Percentiles rank a stretch among this genome's conserved stretches.
Conservation (phyloP, 768 basidiomycete genomes). For the Rhodotorula taiwanensis region DNA sequence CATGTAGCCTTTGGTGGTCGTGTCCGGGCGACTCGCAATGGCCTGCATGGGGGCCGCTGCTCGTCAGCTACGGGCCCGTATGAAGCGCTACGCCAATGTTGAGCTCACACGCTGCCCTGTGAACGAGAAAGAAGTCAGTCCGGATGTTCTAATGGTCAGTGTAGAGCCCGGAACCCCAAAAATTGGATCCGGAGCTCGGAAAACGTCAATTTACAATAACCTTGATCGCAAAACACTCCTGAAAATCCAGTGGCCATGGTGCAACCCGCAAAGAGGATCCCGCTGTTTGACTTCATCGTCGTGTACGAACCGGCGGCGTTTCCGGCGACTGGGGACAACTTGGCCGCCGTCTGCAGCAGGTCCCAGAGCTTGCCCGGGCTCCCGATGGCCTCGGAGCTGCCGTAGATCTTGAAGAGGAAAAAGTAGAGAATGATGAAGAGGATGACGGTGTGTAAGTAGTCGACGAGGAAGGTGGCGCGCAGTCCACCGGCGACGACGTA, state of each 20-base stretch:
- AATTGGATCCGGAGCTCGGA: no score
- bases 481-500: constrained; percentile 45
- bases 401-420: constrained; percentile 71
- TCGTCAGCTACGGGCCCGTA: no score
- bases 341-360: constrained; percentile 59
- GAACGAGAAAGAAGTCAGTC: no score
- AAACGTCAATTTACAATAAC: constrained; percentile 54
- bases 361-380: constrained; percentile 62
- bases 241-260: neutral
- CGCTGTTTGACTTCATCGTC: constrained; percentile 67
- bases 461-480: constrained; percentile 52
- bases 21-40: neutral
- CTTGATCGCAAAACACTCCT: neutral
- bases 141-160: no score
- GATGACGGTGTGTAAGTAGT: constrained; percentile 56
- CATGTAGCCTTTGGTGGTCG: constrained; percentile 42
- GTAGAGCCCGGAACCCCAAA: no score
- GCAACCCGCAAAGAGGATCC: constrained; percentile 67
- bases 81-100: no score
- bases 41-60: neutral
- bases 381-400: constrained; percentile 68
- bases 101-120: no score
- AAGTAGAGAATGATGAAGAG: constrained; percentile 78
- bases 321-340: constrained; percentile 58
- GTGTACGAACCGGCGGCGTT: constrained; percentile 56